Conservation (phyloP, 768 basidiomycete genomes). For the Galerina sulciceps region DNA sequence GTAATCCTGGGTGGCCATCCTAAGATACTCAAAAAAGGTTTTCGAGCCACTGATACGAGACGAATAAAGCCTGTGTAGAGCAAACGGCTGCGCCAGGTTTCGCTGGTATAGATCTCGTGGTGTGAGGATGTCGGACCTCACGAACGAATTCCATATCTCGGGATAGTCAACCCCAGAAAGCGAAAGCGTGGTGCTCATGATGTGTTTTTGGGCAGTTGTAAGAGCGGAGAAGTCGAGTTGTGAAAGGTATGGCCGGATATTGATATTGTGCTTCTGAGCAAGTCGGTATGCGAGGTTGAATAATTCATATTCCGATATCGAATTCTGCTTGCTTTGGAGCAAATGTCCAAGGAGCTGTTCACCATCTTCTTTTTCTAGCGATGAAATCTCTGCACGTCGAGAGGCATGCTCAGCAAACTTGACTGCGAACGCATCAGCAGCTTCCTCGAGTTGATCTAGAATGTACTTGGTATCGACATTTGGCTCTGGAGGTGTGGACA, state of each 20-base stretch:
- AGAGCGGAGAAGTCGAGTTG: conserved; percentile 65
- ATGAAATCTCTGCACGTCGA: conserved; percentile 23
- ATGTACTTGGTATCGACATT: conserved; percentile 44
- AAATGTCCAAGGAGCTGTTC: conserved; percentile 46
- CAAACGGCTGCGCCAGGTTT: conserved; percentile 53
- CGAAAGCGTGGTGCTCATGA: conserved; percentile 45
- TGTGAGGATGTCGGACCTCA: conserved; percentile 63
- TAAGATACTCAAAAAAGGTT: conserved; percentile 67
- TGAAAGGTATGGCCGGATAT: conserved; percentile 47
- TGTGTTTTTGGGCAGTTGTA: conserved; percentile 55
- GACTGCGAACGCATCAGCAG: conserved; percentile 48
- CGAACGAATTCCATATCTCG: conserved; percentile 66
- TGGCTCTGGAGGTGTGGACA: conserved; percentile 53
- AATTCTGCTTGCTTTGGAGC: conserved; percentile 53
- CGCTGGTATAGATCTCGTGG: conserved; percentile 54
- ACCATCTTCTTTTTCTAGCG: conserved; percentile 39
- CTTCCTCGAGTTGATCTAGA: conserved; percentile 53
- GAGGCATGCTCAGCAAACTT: conserved; percentile 38
- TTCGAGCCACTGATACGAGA: conserved; percentile 53
- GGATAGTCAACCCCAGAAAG: conserved; percentile 45
- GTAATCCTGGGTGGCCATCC: conserved; percentile 58
- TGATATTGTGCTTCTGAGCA: conserved; percentile 46
- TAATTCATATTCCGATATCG: conserved; percentile 65
- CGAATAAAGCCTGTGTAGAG: conserved; percentile 64
- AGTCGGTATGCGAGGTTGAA: conserved; percentile 54